Evolutionary conservation across 140 eudicot genomes (phyloP).

Genomic region (Erigeron philadelphicus): DNA sequence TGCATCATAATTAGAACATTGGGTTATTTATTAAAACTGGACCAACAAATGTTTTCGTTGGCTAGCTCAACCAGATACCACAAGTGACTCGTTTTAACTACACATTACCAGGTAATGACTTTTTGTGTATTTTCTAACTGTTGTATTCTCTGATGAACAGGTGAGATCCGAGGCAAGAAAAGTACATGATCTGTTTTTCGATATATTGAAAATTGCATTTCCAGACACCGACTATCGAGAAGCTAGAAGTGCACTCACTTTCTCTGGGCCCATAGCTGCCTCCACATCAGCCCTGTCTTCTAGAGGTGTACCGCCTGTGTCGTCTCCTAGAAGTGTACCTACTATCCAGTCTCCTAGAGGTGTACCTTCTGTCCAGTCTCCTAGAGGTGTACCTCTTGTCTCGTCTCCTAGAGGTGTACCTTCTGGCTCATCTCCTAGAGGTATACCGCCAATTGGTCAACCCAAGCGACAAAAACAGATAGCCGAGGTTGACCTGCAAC

Average conservation of each 20-base stretch:
- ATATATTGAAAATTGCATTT: slow-evolving; percentile 61
- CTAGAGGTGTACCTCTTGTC: too few relatives aligned
- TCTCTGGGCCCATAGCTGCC: slow-evolving; percentile 43
- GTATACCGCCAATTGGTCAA: slow-evolving; percentile 36
- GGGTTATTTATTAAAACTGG: too few relatives aligned
- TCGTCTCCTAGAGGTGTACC: slow-evolving; percentile 45
- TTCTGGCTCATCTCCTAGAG: slow-evolving; percentile 39
- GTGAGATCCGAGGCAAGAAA: slow-evolving; percentile 87
- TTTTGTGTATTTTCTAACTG: not conserved
- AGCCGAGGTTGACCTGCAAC: slow-evolving; percentile 43
- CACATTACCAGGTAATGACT: too few relatives aligned
- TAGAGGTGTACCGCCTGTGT: too few relatives aligned
- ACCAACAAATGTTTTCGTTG: too few relatives aligned
- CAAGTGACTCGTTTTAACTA: too few relatives aligned
- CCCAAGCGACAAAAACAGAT: slow-evolving; percentile 48
- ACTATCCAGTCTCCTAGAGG: too few relatives aligned
- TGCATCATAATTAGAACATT: too few relatives aligned
- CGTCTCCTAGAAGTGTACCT: too few relatives aligned
- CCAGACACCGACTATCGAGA: slow-evolving; percentile 81
- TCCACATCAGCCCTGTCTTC: slow-evolving; percentile 25
- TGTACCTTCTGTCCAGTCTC: too few relatives aligned
- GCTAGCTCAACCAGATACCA: too few relatives aligned
- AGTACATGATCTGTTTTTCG: slow-evolving; percentile 89
- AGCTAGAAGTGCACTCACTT: slow-evolving; percentile 66
- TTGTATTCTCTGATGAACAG: slow-evolving; percentile 30